phyloP scores from a whole-genome alignment of 176 grass and related monocot genomes.

The Chloris gayana region DNA sequence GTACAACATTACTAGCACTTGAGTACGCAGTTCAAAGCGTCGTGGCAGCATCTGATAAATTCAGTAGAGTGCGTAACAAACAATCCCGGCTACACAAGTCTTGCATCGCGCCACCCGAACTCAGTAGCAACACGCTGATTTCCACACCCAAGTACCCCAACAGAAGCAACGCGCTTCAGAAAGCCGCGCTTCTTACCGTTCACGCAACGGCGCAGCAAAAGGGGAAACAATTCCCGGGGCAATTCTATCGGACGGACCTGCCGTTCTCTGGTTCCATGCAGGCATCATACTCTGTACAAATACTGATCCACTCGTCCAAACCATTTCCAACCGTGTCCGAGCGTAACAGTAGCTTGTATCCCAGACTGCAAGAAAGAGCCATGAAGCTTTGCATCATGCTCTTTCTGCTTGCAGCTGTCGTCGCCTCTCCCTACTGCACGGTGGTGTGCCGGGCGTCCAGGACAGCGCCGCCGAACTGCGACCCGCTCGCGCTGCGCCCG shows the following conservation, averaged over 20 bases:
- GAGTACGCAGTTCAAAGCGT: background rate
- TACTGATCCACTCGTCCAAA: slow-evolving; percentile 1
- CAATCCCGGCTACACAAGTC: background rate
- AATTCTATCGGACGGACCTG: background rate
- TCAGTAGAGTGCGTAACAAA: background rate
- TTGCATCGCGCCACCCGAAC: slow-evolving; percentile 7
- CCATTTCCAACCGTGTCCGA: background rate
- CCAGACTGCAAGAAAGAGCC: no score
- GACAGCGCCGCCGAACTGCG: slow-evolving; percentile 41
- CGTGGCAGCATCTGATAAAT: background rate
- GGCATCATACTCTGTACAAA: background rate
- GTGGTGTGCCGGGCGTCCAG: slow-evolving; percentile 1
- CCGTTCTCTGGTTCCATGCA: background rate
- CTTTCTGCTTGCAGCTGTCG: no score
- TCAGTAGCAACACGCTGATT: background rate
- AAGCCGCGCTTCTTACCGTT: background rate
- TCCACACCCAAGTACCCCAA: background rate
- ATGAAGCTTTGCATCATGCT: no score
- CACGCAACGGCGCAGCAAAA: slow-evolving; percentile 18
- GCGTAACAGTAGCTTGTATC: no score
- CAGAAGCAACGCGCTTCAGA: background rate
- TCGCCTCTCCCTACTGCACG: no score
- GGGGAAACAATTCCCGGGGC: background rate
- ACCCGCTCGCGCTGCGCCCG: slow-evolving; percentile 54
- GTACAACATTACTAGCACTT: background rate